A percentile compares a stretch with the other conserved stretches of the same genome.
Evolutionary conservation across 1,284 basidiomycete species (phyloP).

Genomic region (Sanghuangporus weigelae): DNA sequence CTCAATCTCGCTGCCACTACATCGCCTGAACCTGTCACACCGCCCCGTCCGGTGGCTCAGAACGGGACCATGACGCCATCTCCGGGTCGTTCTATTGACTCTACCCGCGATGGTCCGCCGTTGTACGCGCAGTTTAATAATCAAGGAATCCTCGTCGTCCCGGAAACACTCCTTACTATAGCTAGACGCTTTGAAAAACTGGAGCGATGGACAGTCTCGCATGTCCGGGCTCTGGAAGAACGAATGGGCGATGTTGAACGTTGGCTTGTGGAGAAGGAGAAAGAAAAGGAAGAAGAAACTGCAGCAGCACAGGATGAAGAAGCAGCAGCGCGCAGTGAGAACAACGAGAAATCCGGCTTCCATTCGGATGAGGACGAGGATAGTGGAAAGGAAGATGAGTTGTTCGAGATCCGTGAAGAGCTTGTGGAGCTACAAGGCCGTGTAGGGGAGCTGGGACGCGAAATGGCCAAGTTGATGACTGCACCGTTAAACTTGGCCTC

Average conservation of each 20-base stretch:
- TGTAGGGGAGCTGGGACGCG: slow-evolving; percentile 64
- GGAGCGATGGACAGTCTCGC: slow-evolving; percentile 79
- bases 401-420: slow-evolving; percentile 57
- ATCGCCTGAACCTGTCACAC: slow-evolving; percentile 37
- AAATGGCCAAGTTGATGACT: slow-evolving; percentile 66
- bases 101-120: slow-evolving; percentile 56
- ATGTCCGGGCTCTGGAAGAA: slow-evolving; percentile 76
- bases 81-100: slow-evolving; percentile 24
- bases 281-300: slow-evolving; percentile 25
- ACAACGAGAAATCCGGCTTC: slow-evolving; percentile 16
- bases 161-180: slow-evolving; percentile 62
- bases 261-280: slow-evolving; percentile 60
- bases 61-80: slow-evolving; percentile 38
- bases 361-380: slow-evolving; percentile 21
- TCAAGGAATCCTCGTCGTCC: slow-evolving; percentile 64
- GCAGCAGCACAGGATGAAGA: not conserved
- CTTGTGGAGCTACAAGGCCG: slow-evolving; percentile 66
- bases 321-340: not conserved
- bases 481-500: slow-evolving; percentile 51
- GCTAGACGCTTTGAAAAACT: slow-evolving; percentile 76
- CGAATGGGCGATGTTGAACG: slow-evolving; percentile 80
- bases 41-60: slow-evolving; percentile 40
- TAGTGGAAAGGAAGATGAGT: slow-evolving; percentile 31
- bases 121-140: slow-evolving; percentile 68
- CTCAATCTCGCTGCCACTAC: slow-evolving; percentile 39